A percentile compares a stretch with the other conserved stretches of the same genome.
Evolutionary conservation across 2,329 filamentous ascomycete genomes (phyloP).

Genomic region (Pyrenochaeta sp.): DNA sequence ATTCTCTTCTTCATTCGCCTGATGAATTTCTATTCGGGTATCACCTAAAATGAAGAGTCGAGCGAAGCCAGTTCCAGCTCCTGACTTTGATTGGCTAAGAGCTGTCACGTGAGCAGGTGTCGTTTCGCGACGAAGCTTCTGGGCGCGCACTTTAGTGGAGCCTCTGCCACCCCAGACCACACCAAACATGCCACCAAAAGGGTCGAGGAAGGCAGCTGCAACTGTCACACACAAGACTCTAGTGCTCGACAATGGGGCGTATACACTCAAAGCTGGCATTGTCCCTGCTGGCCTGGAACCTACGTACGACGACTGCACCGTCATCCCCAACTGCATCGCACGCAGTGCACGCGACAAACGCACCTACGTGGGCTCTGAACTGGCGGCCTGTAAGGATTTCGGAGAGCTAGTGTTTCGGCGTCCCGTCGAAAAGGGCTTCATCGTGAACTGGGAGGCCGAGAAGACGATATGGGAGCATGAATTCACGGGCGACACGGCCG

Average conservation of each 20-base stretch:
- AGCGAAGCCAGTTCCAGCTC: background rate
- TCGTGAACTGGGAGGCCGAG: constrained; percentile 96
- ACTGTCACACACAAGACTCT: constrained; percentile 63
- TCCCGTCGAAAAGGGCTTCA: constrained; percentile 91
- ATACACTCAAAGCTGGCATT: constrained; percentile 90
- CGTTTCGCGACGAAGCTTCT: background rate
- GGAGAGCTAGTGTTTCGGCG: constrained; percentile 86
- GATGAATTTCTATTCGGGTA: too few relatives aligned
- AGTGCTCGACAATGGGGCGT: constrained; percentile 91
- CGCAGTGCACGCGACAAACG: constrained; percentile 77
- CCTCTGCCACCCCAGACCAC: too few relatives aligned
- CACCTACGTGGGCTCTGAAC: constrained; percentile 79
- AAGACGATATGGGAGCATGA: constrained; percentile 95
- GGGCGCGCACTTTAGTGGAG: too few relatives aligned
- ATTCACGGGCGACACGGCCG: constrained; percentile 77
- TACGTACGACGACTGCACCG: constrained; percentile 60
- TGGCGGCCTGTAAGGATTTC: constrained; percentile 83
- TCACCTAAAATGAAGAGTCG: too few relatives aligned
- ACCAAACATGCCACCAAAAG: constrained; percentile 40
- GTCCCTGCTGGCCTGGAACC: constrained; percentile 45
- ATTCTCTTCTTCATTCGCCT: too few relatives aligned
- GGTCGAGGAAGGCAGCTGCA: constrained; percentile 34
- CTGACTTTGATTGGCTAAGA: background rate
- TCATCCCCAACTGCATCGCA: constrained; percentile 89
- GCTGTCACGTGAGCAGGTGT: constrained; percentile 9